Base-by-base conservation (phyloP, 2,329 filamentous ascomycete genomes). In the Aspergillus quadrilineatus region DNA sequence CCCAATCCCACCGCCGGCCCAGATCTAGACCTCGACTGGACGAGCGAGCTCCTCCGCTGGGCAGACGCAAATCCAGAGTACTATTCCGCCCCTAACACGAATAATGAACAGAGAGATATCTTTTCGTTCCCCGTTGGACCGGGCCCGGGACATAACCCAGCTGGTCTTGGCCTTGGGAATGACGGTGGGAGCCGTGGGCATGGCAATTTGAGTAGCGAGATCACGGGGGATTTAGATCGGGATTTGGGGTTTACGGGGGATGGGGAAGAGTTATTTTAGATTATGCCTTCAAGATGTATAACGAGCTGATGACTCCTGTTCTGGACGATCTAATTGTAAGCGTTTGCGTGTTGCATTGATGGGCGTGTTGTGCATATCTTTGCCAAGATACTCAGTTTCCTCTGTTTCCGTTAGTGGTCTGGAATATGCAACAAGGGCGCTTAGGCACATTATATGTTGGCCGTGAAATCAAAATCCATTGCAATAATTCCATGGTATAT, bases 161-260 rank as follows among this genome's bases (percentile, higher is more conserved):
- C 14, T 37, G 34, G 12, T 10, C 4, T 5, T 15, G 34, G 34
- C 9, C 8, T 14, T 37, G 34, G 34, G 9, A 14, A 14, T 37
- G 29, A 34, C 9, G 3, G 44, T 6, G 26, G 29, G 4, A 9
- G 57, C 10, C 53, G 63, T 49, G 44, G 54, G 14, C 53, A 63
- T 47, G 45, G 55, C 12, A 51, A 61, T 50, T 41, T 28, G 6
- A 61, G 58, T 39, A 50, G 53, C 4, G 61, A 63, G 47, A 73
- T 74, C 3, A 74, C 72, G 0, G 72, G 72, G 3, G 72, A 74
- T 63, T 53, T 74, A 46, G 72, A 74, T 63, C 60, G 60, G n/a
- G 72, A 74, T 62, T 57, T 74, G 30, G 72, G 72, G 1, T 66
- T 74, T 56, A 37, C 14, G 34, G 34, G 14, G 34, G 67, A 22